Evolutionary conservation across 345 rosid genomes (phyloP).

Genomic region (Noccaea bulbosa): DNA sequence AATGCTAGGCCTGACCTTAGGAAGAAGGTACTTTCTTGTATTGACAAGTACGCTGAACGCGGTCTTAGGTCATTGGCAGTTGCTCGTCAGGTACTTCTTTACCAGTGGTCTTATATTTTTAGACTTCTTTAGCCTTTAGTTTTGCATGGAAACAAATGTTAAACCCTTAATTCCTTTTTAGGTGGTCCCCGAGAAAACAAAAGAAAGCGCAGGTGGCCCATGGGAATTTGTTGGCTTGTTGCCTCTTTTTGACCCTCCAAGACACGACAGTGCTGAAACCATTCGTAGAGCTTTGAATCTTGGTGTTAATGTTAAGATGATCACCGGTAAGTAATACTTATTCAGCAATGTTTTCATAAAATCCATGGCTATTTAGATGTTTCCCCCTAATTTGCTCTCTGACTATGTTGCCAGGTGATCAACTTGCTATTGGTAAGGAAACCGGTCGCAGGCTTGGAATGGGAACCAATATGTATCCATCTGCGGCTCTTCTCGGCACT

Average conservation of each 20-base stretch:
- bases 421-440: conserved; percentile 91
- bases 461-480: conserved; percentile 97
- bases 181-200: conserved; percentile 67
- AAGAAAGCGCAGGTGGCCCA: conserved; percentile 71
- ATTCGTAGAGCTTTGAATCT: conserved; percentile 69
- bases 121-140: background rate
- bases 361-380: conserved; percentile 14
- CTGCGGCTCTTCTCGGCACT: conserved; percentile 81
- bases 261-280: conserved; percentile 66
- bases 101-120: conserved; percentile 1
- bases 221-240: conserved; percentile 83
- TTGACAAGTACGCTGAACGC: conserved; percentile 84
- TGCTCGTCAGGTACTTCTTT: conserved; percentile 70
- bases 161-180: conserved; percentile 35
- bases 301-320: conserved; percentile 98
- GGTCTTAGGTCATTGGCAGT: conserved; percentile 89
- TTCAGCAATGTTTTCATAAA: conserved; percentile 11
- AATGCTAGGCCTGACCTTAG: conserved; percentile 58
- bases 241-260: conserved; percentile 66
- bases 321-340: conserved; percentile 57
- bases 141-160: conserved; percentile 6
- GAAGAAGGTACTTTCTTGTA: conserved; percentile 64
- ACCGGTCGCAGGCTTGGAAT: conserved; percentile 97
- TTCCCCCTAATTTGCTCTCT: conserved; percentile 23
- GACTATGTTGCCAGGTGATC: conserved; percentile 63